Evolutionary conservation across 2,329 filamentous ascomycete genomes (phyloP).

Genomic region (Aplosporella prunicola): DNA sequence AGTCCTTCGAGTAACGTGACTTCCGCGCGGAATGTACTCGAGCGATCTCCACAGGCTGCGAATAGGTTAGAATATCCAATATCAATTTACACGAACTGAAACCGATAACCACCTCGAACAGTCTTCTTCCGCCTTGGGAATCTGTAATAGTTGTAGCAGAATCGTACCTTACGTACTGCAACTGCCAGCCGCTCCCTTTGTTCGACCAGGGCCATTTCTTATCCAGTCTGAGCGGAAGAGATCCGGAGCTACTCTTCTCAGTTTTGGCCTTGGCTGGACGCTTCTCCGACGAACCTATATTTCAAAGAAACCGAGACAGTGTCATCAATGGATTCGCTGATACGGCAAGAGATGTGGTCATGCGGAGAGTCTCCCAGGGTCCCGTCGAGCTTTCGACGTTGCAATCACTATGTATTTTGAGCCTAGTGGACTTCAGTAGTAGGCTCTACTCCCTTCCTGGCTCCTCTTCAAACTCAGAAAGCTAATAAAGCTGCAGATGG

Average conservation of each 20-base stretch:
- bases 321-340: constrained; percentile 17
- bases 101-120: too few species aligned
- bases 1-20: not conserved
- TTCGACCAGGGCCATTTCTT: constrained; percentile 37
- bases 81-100: too few species aligned
- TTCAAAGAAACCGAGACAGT: constrained; percentile 14
- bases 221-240: constrained; percentile 28
- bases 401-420: constrained; percentile 33
- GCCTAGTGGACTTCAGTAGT: constrained; percentile 35
- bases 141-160: constrained; percentile 24
- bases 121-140: constrained; percentile 1
- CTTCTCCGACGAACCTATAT: constrained; percentile 27
- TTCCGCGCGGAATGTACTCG: not conserved
- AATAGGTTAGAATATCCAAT: too few species aligned
- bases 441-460: constrained; percentile 12
- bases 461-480: not conserved
- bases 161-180: constrained; percentile 39
- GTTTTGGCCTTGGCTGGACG: constrained; percentile 35
- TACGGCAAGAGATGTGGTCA: constrained; percentile 27
- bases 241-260: constrained; percentile 27
- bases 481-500: constrained; percentile 27
- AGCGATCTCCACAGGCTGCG: constrained; percentile 2
- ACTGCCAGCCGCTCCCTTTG: constrained; percentile 42
- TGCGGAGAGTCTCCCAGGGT: constrained; percentile 30
- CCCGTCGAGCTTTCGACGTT: constrained; percentile 35